Percentiles rank a stretch among this genome's conserved stretches.
phyloP scores from a whole-genome alignment of 2,329 filamentous ascomycete genomes.

The Talaromyces rugulosus region DNA sequence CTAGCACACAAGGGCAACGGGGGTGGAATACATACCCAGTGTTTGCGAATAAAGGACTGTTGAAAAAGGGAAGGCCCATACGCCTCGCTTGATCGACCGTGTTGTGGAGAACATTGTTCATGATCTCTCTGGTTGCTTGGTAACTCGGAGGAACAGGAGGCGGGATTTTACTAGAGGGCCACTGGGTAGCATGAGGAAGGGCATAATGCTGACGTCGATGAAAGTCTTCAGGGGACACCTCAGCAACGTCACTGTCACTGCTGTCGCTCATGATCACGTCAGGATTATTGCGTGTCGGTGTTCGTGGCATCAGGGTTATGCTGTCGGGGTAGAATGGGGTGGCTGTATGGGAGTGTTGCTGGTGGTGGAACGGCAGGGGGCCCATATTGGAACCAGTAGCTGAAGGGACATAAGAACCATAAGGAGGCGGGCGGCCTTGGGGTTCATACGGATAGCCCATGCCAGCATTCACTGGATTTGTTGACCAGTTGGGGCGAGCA shows the following conservation, averaged over 20 bases:
- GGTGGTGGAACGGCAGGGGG: neutral
- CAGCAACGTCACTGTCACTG: conserved; percentile 31
- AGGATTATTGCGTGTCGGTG: neutral
- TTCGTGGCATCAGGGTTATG: neutral
- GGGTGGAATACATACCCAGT: neutral
- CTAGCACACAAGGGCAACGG: neutral
- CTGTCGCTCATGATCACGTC: conserved; percentile 14
- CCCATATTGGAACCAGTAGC: neutral
- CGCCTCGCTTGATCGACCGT: neutral
- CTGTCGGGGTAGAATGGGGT: neutral
- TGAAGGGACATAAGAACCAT: neutral
- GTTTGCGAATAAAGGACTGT: neutral
- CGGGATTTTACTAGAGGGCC: neutral
- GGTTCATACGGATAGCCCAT: neutral
- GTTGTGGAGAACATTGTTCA: neutral
- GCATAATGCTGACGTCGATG: neutral
- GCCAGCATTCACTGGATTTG: neutral
- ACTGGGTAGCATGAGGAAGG: neutral
- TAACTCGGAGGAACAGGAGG: neutral
- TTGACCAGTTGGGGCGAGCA: neutral
- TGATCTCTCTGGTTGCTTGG: neutral
- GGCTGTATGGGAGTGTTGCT: conserved; percentile 1
- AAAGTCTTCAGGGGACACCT: conserved; percentile 20
- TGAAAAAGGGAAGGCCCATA: neutral
- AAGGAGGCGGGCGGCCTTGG: neutral